These are phyloP conservation scores for Brassica nigra DNA, from an alignment of 345 rosid genomes.

Conservation along the genomic window DNA sequence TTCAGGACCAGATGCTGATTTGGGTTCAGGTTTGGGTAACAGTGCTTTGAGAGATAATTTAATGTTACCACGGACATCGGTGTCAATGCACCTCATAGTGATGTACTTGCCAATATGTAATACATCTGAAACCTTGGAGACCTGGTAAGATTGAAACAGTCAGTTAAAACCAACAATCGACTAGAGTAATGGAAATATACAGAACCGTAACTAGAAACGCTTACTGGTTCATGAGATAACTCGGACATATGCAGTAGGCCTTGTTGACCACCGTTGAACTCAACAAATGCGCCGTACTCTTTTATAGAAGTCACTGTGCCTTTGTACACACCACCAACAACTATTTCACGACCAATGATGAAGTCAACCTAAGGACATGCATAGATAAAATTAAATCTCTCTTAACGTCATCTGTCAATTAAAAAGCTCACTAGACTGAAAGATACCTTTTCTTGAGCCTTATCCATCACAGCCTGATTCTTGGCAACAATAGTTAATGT, in stretches of 20 bases:
- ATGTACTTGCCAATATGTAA: conserved; percentile 76
- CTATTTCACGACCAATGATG: conserved; percentile 82
- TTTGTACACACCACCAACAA: conserved; percentile 81
- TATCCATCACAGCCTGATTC: conserved; percentile 73
- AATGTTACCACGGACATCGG: conserved; percentile 94
- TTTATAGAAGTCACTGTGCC: conserved; percentile 85
- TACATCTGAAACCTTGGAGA: conserved; percentile 74
- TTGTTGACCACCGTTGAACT: conserved; percentile 94
- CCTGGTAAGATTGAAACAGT: conserved; percentile 51
- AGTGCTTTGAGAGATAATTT: conserved; percentile 80
- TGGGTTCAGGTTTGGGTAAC: conserved; percentile 42
- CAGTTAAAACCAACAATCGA: not conserved
- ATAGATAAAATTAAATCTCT: conserved; percentile 10
- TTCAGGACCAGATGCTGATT: conserved; percentile 31
- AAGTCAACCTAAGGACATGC: conserved; percentile 65
- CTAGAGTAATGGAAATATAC: not conserved
- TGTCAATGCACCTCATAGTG: conserved; percentile 82
- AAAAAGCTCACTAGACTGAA: conserved; percentile 1
- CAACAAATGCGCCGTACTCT: conserved; percentile 98
- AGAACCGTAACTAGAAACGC: conserved; percentile 26
- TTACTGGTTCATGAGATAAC: conserved; percentile 87
- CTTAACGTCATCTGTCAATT: not conserved
- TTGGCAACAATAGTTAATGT: conserved; percentile 79
- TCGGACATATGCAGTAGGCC: conserved; percentile 94
- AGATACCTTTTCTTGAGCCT: conserved; percentile 78